A percentile compares a stretch with the other conserved stretches of the same genome.
Evolutionary conservation across 129 eudicot genomes (phyloP).

Genomic region (Pseudognaphalium luteoalbum): DNA sequence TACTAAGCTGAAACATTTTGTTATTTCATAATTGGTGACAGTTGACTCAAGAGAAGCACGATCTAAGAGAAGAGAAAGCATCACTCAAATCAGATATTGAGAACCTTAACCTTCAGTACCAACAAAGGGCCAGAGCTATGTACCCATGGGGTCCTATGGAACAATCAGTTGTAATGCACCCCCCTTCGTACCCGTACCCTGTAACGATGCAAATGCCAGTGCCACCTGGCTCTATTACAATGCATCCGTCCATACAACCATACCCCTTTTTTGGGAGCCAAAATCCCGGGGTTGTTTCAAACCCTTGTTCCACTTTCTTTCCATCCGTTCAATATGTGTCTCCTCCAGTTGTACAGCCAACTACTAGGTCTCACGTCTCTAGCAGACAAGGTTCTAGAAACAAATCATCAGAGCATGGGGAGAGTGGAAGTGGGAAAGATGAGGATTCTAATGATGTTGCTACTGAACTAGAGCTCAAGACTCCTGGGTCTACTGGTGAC

Average conservation of each 20-base stretch:
- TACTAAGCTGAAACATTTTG: constrained; percentile 10
- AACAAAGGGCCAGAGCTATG: constrained; percentile 67
- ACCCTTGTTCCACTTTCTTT: constrained; percentile 67
- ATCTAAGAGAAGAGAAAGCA: constrained; percentile 86
- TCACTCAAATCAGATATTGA: constrained; percentile 82
- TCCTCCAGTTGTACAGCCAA: constrained; percentile 58
- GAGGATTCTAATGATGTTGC: constrained; percentile 75
- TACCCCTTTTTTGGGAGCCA: constrained; percentile 70
- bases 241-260: constrained; percentile 91
- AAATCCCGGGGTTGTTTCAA: constrained; percentile 68
- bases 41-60: constrained; percentile 95
- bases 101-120: constrained; percentile 72
- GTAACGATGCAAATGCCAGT: constrained; percentile 73
- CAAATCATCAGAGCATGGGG: constrained; percentile 52
- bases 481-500: constrained; percentile 81
- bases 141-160: constrained; percentile 89
- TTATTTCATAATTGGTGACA: constrained; percentile 25
- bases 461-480: constrained; percentile 83
- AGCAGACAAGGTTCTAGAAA: constrained; percentile 57
- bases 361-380: constrained; percentile 51
- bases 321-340: constrained; percentile 58
- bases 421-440: constrained; percentile 52
- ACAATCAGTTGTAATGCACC: constrained; percentile 85
- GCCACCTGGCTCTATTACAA: constrained; percentile 51
- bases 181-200: constrained; percentile 83